A percentile compares a stretch with the other conserved stretches of the same genome.
phyloP scores from a whole-genome alignment of 371 early-diverging fungal species.

The Mycotypha africana region DNA sequence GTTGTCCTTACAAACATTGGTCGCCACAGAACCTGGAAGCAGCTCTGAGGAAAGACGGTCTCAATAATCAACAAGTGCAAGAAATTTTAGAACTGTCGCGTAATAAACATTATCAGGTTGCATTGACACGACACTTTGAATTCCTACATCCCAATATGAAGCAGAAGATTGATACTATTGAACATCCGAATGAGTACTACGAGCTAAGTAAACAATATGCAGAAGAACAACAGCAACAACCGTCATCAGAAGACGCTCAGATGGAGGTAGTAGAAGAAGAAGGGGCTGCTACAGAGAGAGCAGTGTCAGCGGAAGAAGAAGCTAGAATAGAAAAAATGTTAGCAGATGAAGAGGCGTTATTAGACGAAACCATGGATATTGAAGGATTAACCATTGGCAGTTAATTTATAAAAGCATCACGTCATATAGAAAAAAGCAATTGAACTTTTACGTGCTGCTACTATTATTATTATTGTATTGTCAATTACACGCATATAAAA shows the following conservation, averaged over 20 bases:
- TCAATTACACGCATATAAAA: too few relatives aligned
- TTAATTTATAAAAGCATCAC: too few relatives aligned
- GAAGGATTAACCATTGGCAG: too few relatives aligned
- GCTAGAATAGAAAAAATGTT: too few relatives aligned
- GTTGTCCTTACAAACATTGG: constrained; percentile 95
- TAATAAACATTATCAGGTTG: constrained; percentile 85
- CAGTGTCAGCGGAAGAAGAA: too few relatives aligned
- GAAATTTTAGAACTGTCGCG: constrained; percentile 68
- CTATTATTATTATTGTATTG: too few relatives aligned
- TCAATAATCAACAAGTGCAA: constrained; percentile 46
- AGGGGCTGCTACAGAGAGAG: too few relatives aligned
- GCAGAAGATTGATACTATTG: constrained; percentile 58
- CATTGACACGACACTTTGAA: constrained; percentile 90
- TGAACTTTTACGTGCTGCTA: too few relatives aligned
- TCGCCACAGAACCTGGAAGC: constrained; percentile 55
- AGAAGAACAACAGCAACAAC: neutral
- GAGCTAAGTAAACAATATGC: constrained; percentile 58
- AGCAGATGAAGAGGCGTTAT: too few relatives aligned
- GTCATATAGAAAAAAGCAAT: too few relatives aligned
- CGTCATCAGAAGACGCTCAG: constrained; percentile 1
- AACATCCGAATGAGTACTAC: constrained; percentile 93
- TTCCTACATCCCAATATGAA: constrained; percentile 46
- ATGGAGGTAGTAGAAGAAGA: too few relatives aligned
- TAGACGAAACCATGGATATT: too few relatives aligned
- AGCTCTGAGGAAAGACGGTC: constrained; percentile 41